These are phyloP conservation scores for Rhodotorula babjevae DNA, from an alignment of 768 basidiomycete species.

Conservation along the genomic window DNA sequence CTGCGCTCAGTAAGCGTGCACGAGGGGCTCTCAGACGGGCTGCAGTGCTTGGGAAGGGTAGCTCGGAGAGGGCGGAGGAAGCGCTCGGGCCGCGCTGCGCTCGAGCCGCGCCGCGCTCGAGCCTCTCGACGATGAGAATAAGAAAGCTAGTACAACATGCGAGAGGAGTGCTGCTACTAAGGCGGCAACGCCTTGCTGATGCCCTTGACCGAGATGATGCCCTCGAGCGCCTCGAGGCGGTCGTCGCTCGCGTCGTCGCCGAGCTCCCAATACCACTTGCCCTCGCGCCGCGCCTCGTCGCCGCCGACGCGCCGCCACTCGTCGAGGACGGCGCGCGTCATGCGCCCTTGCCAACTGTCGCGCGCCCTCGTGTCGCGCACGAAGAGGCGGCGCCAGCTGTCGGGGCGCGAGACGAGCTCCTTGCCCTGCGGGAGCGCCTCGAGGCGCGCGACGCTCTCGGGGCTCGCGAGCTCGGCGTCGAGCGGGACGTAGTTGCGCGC, in stretches of 20 bases:
- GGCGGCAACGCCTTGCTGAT: background rate
- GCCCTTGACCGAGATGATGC: background rate
- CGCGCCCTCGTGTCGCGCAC: constrained; percentile 18
- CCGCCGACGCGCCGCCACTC: constrained; percentile 22
- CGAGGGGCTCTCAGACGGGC: too few relatives aligned
- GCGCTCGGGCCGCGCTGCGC: too few relatives aligned
- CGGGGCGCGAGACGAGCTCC: constrained; percentile 9
- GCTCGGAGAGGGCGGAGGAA: too few relatives aligned
- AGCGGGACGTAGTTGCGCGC: constrained; percentile 32
- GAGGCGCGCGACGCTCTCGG: background rate
- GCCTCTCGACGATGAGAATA: too few relatives aligned
- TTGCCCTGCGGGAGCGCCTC: background rate
- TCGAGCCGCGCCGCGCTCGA: too few relatives aligned
- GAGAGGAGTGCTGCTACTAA: background rate
- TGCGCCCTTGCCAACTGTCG: constrained; percentile 29
- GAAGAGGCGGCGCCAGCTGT: constrained; percentile 20
- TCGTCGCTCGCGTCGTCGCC: constrained; percentile 7
- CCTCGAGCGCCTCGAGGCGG: background rate
- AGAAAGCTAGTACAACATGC: background rate
- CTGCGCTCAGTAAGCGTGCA: too few relatives aligned
- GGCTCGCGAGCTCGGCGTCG: constrained; percentile 13
- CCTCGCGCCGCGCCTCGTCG: background rate
- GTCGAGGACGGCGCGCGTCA: constrained; percentile 21
- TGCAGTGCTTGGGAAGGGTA: too few relatives aligned
- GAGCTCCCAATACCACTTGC: constrained; percentile 21